These are phyloP conservation scores for Debaryomyces nepalensis DNA, from an alignment of 1,139 yeast genomes.

Conservation along the genomic window DNA sequence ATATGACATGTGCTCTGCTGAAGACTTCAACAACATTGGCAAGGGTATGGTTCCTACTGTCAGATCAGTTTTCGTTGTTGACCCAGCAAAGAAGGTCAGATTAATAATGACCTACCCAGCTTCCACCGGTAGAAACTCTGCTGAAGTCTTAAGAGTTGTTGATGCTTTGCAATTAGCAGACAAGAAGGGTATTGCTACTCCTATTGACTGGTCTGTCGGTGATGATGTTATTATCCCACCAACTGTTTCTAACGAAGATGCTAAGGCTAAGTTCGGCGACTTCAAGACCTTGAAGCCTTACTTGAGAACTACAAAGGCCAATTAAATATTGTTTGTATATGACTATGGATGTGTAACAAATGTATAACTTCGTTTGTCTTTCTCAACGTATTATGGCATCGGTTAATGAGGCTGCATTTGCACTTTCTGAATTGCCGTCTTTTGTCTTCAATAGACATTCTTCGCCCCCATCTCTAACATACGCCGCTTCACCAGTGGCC, in stretches of 20 bases:
- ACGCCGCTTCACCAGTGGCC: conserved; percentile 17
- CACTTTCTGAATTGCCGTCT: conserved; percentile 6
- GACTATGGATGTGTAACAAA: no score
- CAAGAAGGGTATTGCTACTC: conserved; percentile 80
- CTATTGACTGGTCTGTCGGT: conserved; percentile 75
- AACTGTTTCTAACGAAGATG: conserved; percentile 76
- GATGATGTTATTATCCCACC: conserved; percentile 92
- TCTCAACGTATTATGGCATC: conserved; percentile 16
- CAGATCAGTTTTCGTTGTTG: conserved; percentile 87
- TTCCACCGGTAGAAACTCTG: conserved; percentile 87
- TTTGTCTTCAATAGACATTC: conserved; percentile 14
- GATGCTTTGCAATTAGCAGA: conserved; percentile 87
- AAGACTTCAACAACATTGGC: conserved; percentile 77
- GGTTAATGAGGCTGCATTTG: conserved; percentile 15
- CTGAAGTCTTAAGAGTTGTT: conserved; percentile 83
- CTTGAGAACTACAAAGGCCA: conserved; percentile 61
- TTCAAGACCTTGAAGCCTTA: conserved; percentile 83
- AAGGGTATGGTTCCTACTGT: conserved; percentile 75
- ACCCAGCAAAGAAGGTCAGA: conserved; percentile 84
- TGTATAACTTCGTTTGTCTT: no score
- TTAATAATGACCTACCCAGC: conserved; percentile 87
- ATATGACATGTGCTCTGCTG: conserved; percentile 91
- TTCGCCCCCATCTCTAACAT: conserved; percentile 17
- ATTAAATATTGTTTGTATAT: conserved; percentile 8
- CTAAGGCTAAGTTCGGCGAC: conserved; percentile 79